Conservation (phyloP, 192 early-diverging fungal genomes). For the Thoreauomyces humboldtii region DNA sequence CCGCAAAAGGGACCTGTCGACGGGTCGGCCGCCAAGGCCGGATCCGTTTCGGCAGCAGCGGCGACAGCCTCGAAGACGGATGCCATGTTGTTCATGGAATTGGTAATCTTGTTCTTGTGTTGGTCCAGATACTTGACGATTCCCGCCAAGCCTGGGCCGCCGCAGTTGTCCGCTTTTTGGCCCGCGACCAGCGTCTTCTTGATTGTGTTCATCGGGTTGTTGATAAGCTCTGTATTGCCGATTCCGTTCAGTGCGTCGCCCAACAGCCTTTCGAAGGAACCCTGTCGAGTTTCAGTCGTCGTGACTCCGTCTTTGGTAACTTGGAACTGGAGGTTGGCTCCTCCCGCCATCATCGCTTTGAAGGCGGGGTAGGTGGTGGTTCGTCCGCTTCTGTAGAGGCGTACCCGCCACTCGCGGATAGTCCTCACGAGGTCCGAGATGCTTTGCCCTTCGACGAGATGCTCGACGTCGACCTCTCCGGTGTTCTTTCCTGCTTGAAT, state of each 20-base stretch:
- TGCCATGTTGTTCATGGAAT: background rate
- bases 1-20: too few relatives aligned
- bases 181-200: background rate
- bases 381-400: too few relatives aligned
- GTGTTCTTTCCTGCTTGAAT: background rate
- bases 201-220: background rate
- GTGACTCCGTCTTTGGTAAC: background rate
- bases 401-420: background rate
- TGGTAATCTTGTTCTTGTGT: background rate
- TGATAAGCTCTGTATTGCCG: background rate
- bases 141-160: background rate
- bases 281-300: background rate
- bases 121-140: background rate
- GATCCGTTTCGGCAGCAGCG: background rate
- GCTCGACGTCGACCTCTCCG: background rate
- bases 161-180: background rate
- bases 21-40: background rate
- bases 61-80: background rate
- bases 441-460: background rate
- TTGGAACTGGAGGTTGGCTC: background rate
- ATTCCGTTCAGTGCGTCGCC: conserved; percentile 1
- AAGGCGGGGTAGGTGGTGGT: background rate
- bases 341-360: background rate
- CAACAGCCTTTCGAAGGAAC: background rate
- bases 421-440: background rate